These are phyloP conservation scores for Zoysia matrella DNA, from an alignment of 202 grass and related monocot species.

Conservation along the genomic window DNA sequence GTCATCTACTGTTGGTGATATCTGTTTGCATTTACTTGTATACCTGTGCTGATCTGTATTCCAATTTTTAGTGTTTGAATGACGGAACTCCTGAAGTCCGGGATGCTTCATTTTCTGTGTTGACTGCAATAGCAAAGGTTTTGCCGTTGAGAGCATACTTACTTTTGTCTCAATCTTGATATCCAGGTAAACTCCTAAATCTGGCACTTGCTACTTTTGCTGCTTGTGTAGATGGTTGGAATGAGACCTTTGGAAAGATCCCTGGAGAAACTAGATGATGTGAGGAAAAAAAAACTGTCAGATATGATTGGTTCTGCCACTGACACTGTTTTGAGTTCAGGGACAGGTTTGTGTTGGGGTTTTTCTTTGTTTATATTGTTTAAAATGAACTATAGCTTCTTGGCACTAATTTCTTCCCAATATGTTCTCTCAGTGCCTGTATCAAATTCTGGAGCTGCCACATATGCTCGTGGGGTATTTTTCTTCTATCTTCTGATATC, in stretches of 20 bases:
- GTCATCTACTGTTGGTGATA: background rate
- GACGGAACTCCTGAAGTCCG: conserved; percentile 96
- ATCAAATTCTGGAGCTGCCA: conserved; percentile 45
- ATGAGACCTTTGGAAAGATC: conserved; percentile 97
- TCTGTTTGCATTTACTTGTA: background rate
- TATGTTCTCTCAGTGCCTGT: conserved; percentile 44
- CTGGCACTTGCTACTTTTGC: conserved; percentile 29
- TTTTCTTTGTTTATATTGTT: conserved; percentile 15
- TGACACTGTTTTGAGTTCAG: conserved; percentile 60
- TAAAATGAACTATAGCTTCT: background rate
- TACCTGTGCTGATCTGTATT: conserved; percentile 31
- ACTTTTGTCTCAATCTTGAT: background rate
- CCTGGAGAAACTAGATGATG: conserved; percentile 95
- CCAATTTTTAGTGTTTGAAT: conserved; percentile 79
- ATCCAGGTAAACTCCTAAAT: conserved; percentile 16
- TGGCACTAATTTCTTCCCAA: conserved; percentile 16
- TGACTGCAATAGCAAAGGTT: conserved; percentile 96
- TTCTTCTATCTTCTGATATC: conserved; percentile 25
- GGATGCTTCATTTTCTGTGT: conserved; percentile 83
- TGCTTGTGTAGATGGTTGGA: conserved; percentile 84
- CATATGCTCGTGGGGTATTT: conserved; percentile 70
- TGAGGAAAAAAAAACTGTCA: conserved; percentile 98
- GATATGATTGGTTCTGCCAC: conserved; percentile 87
- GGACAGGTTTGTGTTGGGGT: conserved; percentile 54
- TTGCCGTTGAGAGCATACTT: conserved; percentile 8